A percentile compares a stretch with the other conserved stretches of the same genome.
Evolutionary conservation across 1,139 yeast genomes (phyloP).

Genomic region (Geotrichum candidum): DNA sequence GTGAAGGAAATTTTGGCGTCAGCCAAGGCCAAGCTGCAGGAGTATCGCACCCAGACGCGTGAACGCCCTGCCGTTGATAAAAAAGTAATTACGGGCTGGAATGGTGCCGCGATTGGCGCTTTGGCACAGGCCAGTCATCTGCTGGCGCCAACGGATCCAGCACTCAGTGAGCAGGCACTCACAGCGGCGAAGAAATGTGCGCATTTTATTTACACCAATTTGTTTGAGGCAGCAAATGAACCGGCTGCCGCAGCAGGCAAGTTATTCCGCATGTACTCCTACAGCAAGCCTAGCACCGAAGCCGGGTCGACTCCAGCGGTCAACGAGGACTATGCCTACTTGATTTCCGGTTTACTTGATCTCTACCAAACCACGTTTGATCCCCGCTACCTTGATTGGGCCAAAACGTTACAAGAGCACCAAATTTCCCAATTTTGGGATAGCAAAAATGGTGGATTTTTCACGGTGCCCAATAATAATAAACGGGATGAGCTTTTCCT

Average conservation of each 20-base stretch:
- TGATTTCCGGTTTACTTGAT: constrained; percentile 35
- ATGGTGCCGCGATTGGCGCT: constrained; percentile 36
- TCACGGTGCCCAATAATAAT: constrained; percentile 24
- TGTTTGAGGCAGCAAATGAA: constrained; percentile 22
- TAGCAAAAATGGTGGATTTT: constrained; percentile 33
- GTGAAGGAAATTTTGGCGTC: constrained; percentile 25
- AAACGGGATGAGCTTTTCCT: constrained; percentile 26
- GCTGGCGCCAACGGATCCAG: constrained; percentile 16
- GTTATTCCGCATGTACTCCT: constrained; percentile 18
- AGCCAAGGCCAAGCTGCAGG: constrained; percentile 25
- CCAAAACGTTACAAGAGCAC: constrained; percentile 32
- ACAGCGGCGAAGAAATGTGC: constrained; percentile 31
- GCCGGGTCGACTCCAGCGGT: constrained; percentile 26
- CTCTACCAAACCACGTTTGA: constrained; percentile 34
- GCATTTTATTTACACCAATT: constrained; percentile 23
- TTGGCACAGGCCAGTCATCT: constrained; percentile 32
- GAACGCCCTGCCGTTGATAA: constrained; percentile 31
- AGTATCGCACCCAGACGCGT: constrained; percentile 29
- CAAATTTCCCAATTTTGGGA: constrained; percentile 36
- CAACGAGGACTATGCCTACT: constrained; percentile 37
- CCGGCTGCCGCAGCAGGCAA: constrained; percentile 23
- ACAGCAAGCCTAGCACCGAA: constrained; percentile 7
- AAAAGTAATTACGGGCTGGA: constrained; percentile 36
- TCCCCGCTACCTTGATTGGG: constrained; percentile 31
- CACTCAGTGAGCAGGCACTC: constrained; percentile 22